Base-by-base conservation (phyloP, 2,329 filamentous ascomycete species). In the Juglanconis oblonga region DNA sequence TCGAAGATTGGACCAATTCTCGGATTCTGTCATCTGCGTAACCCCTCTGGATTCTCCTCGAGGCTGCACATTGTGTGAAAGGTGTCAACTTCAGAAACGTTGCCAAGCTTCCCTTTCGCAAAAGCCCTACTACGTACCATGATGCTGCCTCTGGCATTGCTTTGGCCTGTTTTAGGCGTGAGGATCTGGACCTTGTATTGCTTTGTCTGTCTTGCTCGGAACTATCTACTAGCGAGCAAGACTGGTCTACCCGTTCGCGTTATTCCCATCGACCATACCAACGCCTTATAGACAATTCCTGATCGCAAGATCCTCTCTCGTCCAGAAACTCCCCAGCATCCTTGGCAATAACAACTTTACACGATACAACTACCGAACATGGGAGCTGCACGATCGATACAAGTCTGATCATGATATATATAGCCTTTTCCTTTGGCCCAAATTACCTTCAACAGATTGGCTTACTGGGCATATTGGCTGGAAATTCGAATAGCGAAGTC, bases 171-270 rank as follows among this genome's bases (percentile, higher is more conserved):
- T 44, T 8, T 53, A 5, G 36, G 36, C 7, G 8, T 53, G 4
- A 29, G 31, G 5, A 33, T 35, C 14, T 54, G 52, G 52, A 44
- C 35, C 1, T 9, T 61, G 17, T 51, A 61, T 14, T 61, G 55
- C 4, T 33, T 32, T 3, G 24, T 47, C 17, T 61, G 55, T 8
- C 36, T 61, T 7, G 13, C 50, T 2, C 55, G 38, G 6, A 67
- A 67, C 45, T 68, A 68, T 52, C 17, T 35, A 6, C 38, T 31
- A 3, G 71, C 71, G 13, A 65, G 67, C 51, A 69, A 59, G 9
- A 66, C 71, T 13, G 70, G 71, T 7, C 52, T 72, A 1, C 72
- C 70, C 14, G 66, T 73, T 10, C 70, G 71, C n/a, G 31, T 73
- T 45, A 69, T 73, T 10, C 70, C 68, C 17, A 67, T 74, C 55